Percentiles rank a stretch among this genome's conserved stretches.
These are phyloP conservation scores for Trypanosoma brucei DNA, from an alignment of 208 protist genomes.

Conservation along the genomic window DNA sequence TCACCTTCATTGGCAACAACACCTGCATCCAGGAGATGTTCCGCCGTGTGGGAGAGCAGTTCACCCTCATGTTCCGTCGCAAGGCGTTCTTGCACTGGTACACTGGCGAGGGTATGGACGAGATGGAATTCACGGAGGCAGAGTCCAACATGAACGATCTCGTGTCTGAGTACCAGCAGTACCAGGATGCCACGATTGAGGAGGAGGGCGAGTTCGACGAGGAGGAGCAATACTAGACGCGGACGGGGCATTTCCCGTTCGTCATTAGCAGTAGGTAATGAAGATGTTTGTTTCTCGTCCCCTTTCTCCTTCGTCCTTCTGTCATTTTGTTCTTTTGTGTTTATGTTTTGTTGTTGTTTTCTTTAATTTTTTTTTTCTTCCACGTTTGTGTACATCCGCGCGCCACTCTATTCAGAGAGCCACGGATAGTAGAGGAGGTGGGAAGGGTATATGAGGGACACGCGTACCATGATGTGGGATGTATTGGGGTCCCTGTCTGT, in stretches of 20 bases:
- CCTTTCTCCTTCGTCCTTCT: neutral
- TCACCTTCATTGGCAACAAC: slow-evolving; percentile 93
- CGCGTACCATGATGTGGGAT: too few relatives aligned
- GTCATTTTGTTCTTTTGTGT: neutral
- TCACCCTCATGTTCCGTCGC: slow-evolving; percentile 97
- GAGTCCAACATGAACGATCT: slow-evolving; percentile 95
- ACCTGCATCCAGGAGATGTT: slow-evolving; percentile 94
- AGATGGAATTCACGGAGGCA: slow-evolving; percentile 90
- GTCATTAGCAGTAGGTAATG: neutral
- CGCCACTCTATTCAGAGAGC: too few relatives aligned
- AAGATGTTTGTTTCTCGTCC: neutral
- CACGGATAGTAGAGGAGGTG: too few relatives aligned
- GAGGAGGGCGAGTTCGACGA: slow-evolving; percentile 83
- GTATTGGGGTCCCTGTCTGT: too few relatives aligned
- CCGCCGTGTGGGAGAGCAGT: slow-evolving; percentile 93
- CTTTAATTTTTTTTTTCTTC: neutral
- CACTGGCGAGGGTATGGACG: slow-evolving; percentile 93
- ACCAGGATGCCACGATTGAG: slow-evolving; percentile 86
- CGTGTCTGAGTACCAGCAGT: slow-evolving; percentile 93
- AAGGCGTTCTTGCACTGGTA: slow-evolving; percentile 99
- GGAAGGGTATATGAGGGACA: too few relatives aligned
- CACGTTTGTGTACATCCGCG: too few relatives aligned
- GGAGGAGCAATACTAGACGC: slow-evolving; percentile 53
- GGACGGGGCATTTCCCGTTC: neutral
- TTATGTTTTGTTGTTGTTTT: neutral